Conservation (phyloP, 2,329 filamentous ascomycete species). For the Colletotrichum chlorophyti region DNA sequence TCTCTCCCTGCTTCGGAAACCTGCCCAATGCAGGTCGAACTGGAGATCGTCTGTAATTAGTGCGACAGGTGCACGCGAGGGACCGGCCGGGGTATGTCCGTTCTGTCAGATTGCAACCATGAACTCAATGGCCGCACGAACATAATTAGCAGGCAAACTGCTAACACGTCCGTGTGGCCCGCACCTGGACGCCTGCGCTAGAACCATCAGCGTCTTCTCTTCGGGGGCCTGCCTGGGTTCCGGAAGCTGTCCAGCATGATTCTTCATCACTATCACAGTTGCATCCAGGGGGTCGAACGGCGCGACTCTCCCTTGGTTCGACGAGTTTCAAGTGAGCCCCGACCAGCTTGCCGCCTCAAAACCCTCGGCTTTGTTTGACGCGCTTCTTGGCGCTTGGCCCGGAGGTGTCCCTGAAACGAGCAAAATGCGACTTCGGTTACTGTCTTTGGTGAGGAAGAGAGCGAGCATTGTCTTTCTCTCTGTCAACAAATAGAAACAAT, state of each 20-base stretch:
- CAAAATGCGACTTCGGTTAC: background rate
- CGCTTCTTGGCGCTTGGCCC: constrained; percentile 22
- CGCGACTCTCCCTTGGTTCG: too few relatives aligned
- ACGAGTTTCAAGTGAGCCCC: constrained; percentile 15
- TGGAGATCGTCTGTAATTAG: background rate
- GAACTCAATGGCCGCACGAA: constrained; percentile 6
- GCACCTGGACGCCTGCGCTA: too few relatives aligned
- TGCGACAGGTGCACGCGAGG: constrained; percentile 9
- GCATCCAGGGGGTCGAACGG: background rate
- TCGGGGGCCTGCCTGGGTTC: background rate
- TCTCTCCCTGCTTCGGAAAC: background rate
- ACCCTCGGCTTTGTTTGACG: constrained; percentile 24
- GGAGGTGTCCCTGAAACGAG: constrained; percentile 16
- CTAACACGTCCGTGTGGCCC: too few relatives aligned
- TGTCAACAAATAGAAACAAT: background rate
- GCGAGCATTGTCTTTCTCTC: too few relatives aligned
- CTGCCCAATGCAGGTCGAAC: background rate
- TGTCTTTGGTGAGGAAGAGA: too few relatives aligned
- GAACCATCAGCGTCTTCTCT: background rate
- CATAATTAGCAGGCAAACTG: too few relatives aligned
- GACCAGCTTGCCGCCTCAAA: constrained; percentile 10
- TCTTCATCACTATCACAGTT: background rate
- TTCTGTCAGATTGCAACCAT: too few relatives aligned
- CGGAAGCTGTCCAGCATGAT: background rate
- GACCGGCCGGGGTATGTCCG: background rate